phyloP scores from a whole-genome alignment of 2,329 filamentous ascomycete genomes.

The Cladophialophora yegresii region DNA sequence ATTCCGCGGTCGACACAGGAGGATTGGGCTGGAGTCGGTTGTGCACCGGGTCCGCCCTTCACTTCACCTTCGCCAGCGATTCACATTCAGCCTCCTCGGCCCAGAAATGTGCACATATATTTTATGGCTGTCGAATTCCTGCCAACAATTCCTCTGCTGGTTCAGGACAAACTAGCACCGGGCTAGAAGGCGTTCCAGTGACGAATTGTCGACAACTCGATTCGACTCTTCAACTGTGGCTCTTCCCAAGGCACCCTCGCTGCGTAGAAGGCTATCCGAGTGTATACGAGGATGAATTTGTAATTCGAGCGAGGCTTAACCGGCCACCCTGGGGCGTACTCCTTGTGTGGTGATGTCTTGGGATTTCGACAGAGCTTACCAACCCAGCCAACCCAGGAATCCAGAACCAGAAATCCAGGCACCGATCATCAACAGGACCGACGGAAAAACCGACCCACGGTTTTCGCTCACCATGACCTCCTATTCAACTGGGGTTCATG shows the following conservation, averaged over 20 bases:
- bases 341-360: background rate
- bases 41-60: background rate
- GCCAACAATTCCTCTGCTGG: conserved; percentile 4
- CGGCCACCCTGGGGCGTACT: background rate
- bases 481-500: background rate
- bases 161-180: background rate
- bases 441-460: background rate
- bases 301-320: background rate
- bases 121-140: background rate
- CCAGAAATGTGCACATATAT: background rate
- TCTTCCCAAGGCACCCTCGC: background rate
- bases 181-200: background rate
- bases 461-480: conserved; percentile 6
- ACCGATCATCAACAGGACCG: background rate
- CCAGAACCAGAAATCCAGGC: background rate
- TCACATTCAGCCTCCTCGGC: background rate
- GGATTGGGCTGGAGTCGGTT: background rate
- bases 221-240: background rate
- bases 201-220: background rate
- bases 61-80: background rate
- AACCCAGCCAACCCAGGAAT: background rate
- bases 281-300: background rate
- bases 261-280: background rate
- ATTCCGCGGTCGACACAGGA: background rate
- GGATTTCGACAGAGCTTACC: background rate